Evolutionary conservation across 2,329 filamentous ascomycete genomes (phyloP).

Genomic region (Beauveria sp.): DNA sequence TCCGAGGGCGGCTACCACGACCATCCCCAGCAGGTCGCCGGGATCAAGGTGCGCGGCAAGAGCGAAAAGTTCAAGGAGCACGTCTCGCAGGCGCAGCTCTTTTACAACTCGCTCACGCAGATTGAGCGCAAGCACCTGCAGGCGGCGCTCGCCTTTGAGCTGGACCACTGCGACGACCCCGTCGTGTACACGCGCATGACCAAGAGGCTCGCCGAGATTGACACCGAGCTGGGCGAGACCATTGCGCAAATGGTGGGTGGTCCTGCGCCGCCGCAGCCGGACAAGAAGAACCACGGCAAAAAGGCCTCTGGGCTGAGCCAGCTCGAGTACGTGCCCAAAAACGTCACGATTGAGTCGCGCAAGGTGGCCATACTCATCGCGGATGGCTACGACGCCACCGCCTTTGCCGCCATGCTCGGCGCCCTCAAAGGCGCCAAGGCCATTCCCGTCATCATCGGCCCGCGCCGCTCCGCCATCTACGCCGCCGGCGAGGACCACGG

Average conservation of each 20-base stretch:
- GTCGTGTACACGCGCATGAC: slow-evolving; percentile 67
- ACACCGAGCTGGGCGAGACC: slow-evolving; percentile 58
- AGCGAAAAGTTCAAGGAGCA: slow-evolving; percentile 74
- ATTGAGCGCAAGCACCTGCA: slow-evolving; percentile 64
- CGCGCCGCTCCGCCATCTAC: slow-evolving; percentile 58
- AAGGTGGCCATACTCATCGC: slow-evolving; percentile 69
- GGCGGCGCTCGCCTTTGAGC: slow-evolving; percentile 66
- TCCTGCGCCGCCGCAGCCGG: slow-evolving; percentile 37
- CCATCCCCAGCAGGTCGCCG: slow-evolving; percentile 53
- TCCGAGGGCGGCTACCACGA: slow-evolving; percentile 63
- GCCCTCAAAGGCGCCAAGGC: slow-evolving; percentile 56
- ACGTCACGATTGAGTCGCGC: slow-evolving; percentile 61
- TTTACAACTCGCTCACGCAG: slow-evolving; percentile 68
- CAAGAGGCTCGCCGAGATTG: slow-evolving; percentile 63
- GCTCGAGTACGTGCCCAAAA: slow-evolving; percentile 54
- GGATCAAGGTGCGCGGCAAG: slow-evolving; percentile 62
- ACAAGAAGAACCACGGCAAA: slow-evolving; percentile 59
- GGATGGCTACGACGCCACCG: slow-evolving; percentile 63
- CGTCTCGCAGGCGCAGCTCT: slow-evolving; percentile 69
- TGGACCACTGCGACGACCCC: slow-evolving; percentile 76
- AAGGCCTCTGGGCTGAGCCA: slow-evolving; percentile 63
- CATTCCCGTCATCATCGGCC: slow-evolving; percentile 64
- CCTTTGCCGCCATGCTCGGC: slow-evolving; percentile 58
- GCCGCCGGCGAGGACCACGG: slow-evolving; percentile 47
- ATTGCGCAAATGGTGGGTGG: slow-evolving; percentile 66